Evolutionary conservation across 306 rosid species (phyloP), one percentile per base, ranked within the genome.

Genomic region (Quercus bicolor): DNA sequence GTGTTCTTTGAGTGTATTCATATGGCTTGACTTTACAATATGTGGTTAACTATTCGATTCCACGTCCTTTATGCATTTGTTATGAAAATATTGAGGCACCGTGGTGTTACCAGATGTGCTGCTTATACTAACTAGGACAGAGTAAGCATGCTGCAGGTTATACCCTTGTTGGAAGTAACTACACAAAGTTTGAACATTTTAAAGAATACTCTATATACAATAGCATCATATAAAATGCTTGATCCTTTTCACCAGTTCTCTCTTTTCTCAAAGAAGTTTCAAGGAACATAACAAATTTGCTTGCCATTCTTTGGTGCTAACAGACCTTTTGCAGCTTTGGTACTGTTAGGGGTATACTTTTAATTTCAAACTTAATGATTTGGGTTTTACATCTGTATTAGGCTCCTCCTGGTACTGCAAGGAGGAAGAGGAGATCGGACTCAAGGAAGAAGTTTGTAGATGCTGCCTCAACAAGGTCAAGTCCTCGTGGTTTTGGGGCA

Each of bases 391-490:
- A 48, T 8, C 21, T 26, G n/a, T 71, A 26, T 82, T 72, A 95
- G 98, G 96, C 89, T 26, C 93, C 93, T 62, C 87, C 88, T 4
- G 98, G 99, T 59, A 95, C 98, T 43, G 93, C 98, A 40, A 88
- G 99, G 90, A 92, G 99, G 81, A 91, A 89, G 81, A 92, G 81
- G 85, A 86, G 79, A 79, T 84, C 90, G 2, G 90, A 83, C 61
- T 80, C 91, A n/a, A 85, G 85, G 80, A 90, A 72, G 74, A 85
- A 77, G 83, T 86, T 92, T 54, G 87, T 64, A 11, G 90, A 86
- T 75, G 75, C 93, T 0, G 70, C 86, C 78, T 52, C 91, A 55
- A 33, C 84, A 73, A 89, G 96, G 88, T 96, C 97, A 28, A 54
- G 86, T 76, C 96, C 98, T 76, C 92, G 96, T 60, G 99, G 98